Base-by-base conservation (phyloP, 306 rosid genomes). In the Gynostemma pentaphyllum region DNA sequence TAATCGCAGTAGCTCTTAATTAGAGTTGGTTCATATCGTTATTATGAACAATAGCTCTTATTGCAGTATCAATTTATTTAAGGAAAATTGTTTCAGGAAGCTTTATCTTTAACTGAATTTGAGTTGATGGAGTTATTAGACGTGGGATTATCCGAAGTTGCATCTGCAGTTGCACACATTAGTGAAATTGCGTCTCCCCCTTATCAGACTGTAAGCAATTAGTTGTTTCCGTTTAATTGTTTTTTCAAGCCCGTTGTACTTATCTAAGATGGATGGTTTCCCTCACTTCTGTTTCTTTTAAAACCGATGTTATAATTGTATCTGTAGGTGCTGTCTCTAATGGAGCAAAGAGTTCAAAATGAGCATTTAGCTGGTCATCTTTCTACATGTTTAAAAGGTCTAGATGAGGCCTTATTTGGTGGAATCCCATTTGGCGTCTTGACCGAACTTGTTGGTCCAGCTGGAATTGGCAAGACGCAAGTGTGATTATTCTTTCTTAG, bases 391-490 rank as follows among this genome's bases (percentile, higher is more conserved):
- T 79, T 91, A 77, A 85, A 78, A 68, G 98, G 98, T 16, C 72
- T 92, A 71, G 98, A 92, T 66, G 83, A 82, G 37, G 95, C 96
- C 57, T 82, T 92, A 61, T 82, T 80, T 13, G 98, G 98, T 45
- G 96, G 98, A 24, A 63, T 88, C 47, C 98, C 98, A 0, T 88
- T 88, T 53, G 96, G 96, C 73, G 92, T 83, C 72, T 63, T 92
- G 72, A 92, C 98, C 0, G 98, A 92, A 84, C 87, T 88, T 62
- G 98, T 92, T 74, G 98, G 96, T 71, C 96, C 98, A 16, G 86
- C 98, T 34, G 96, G 96, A 70, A 82, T 88, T 53, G 98, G 95
- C 34, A 88, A 92, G 79, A 92, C 98, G 24, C 96, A 92, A 79
- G 96, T 82, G 65, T 55, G 16, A 19, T n/a, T n/a, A n/a, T 48